Evolutionary conservation across 2,329 filamentous ascomycete genomes (phyloP).

Genomic region (Fusarium sarcochroum): DNA sequence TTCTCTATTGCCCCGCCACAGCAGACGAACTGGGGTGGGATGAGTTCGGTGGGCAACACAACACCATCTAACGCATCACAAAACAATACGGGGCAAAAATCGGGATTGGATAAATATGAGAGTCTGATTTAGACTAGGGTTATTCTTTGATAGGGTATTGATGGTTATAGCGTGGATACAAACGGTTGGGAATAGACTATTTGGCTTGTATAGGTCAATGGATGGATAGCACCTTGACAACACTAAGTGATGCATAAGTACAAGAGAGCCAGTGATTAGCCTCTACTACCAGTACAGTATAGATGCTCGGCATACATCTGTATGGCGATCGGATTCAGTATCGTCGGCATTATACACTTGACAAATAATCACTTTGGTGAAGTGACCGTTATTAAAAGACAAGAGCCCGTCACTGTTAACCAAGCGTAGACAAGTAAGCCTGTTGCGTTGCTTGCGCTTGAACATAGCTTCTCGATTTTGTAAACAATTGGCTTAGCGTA

Average conservation of each 20-base stretch:
- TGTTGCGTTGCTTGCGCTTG: too few relatives aligned
- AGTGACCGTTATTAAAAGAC: neutral
- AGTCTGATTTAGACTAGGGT: constrained; percentile 67
- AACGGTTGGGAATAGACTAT: constrained; percentile 11
- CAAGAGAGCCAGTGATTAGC: neutral
- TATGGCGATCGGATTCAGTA: neutral
- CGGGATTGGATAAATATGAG: constrained; percentile 77
- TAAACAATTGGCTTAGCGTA: neutral
- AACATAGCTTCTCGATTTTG: neutral
- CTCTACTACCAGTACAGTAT: neutral
- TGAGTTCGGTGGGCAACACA: constrained; percentile 15
- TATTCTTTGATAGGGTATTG: neutral
- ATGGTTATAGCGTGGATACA: constrained; percentile 10
- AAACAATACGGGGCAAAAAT: constrained; percentile 55
- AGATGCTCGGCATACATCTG: neutral
- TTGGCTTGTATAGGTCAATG: constrained; percentile 9
- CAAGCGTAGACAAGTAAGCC: too few relatives aligned
- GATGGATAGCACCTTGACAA: neutral
- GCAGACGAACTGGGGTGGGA: constrained; percentile 47
- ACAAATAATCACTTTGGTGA: neutral
- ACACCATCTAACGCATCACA: constrained; percentile 16
- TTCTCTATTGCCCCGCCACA: constrained; percentile 65
- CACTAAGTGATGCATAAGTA: neutral
- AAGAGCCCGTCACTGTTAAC: too few relatives aligned
- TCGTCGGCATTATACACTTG: neutral